Base-by-base conservation (phyloP, 1,139 yeast genomes). In the Geotrichum europaeum region DNA sequence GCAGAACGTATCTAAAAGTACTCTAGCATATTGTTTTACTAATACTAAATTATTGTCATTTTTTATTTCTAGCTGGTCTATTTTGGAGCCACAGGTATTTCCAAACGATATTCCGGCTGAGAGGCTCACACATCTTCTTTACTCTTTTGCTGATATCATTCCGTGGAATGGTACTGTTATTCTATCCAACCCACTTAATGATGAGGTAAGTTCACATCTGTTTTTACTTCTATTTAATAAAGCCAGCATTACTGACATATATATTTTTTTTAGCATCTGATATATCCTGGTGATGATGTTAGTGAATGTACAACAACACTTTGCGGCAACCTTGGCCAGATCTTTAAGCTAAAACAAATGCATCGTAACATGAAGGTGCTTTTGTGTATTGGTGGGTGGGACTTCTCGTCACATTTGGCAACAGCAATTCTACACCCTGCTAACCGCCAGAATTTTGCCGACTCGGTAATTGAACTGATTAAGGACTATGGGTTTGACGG, bases 401-500 rank as follows among this genome's bases (percentile, higher is more conserved):
- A 32, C 2, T 43, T 25, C 12, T 53, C 56, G 13, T 49, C 56
- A 5, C 25, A 28, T n/a, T 36, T 53, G 28, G 56, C 56, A 9
- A 24, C 24, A 40, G 36, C 49, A 13, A 28, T 53, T 15, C 25
- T 25, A 1, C 24, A 24, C 7, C 51, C 36, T 15, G 40, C 25
- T n/a, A 3, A 45, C 34, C 50, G 56, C 18, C 20, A 53, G 40
- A 53, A 53, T 12, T 53, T 53, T 43, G 50, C 56, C 9, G 6
- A 22, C 28, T 43, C 56, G 4, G 50, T 22, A 2, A 28, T 53
- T 25, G 20, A 24, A 53, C 7, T 53, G 4, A 53, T 53, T 15
- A 45, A 43, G 25, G 24, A 40, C 13, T 53, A 43, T 25, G 56
- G 56, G 18, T 53, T 53, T 53, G 56, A 53, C 20, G 56, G 56